Evolutionary conservation across 2,329 filamentous ascomycete genomes (phyloP), one percentile per base, ranked within the genome.

Genomic region (Annulohypoxylon truncatum): DNA sequence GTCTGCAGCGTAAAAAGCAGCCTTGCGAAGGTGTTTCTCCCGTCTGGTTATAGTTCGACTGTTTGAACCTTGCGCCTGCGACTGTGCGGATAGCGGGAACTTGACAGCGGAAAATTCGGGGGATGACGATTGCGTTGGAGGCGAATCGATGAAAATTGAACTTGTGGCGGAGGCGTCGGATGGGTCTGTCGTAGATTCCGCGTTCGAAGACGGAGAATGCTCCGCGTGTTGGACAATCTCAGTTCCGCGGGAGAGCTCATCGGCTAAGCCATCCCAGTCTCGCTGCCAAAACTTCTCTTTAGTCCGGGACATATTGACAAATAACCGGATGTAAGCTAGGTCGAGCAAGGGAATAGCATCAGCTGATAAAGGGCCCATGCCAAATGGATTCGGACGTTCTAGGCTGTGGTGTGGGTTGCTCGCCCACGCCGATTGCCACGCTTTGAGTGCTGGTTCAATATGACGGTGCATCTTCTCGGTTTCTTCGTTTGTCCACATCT

Each of bases 381-480:
- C 93, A 74, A 89, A 95, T 0, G 93, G 92, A 76, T 96, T 97
- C 0, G 93, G 93, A 54, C 93, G 86, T 77, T 97, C 92, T 4
- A 96, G 81, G 72, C 90, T 94, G 77, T 97, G 94, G 44, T 92
- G 88, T 1, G 93, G 91, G 75, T 96, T 96, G 73, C 89, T 92
- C 42, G 90, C 89, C 95, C 95, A 98, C 0, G 94, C 94, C 48
- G 91, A 87, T 80, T 97, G 93, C 96, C 96, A 99, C 6, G 95
- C 94, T 77, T 94, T 92, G 66, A 99, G 82, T 2, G 95, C 95
- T 9, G 95, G 95, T 77, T 97, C 94, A 62, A 98, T 96, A 75
- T 97, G 94, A 1, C 92, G 88, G 77, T 97, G 94, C 94, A 98
- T 97, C 69, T 94, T 93, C 71, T 98, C 94, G 0, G 93, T 97